Percentiles rank a stretch among this genome's conserved stretches.
phyloP scores from a whole-genome alignment of 225 moss, liverwort and hornwort species.

The Climacium dendroides region DNA sequence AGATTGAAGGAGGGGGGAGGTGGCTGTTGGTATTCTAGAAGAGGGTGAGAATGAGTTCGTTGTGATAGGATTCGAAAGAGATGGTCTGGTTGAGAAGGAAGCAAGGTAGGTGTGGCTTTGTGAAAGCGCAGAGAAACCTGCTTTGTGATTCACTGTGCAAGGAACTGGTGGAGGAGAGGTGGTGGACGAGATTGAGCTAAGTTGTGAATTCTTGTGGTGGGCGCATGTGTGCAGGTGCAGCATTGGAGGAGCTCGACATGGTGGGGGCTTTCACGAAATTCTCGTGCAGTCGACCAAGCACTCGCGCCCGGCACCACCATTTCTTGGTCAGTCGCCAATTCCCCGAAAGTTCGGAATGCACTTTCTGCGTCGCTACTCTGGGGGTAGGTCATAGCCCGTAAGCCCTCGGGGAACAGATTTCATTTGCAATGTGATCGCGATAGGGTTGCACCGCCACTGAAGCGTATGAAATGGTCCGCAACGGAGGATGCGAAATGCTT shows the following conservation, averaged over 20 bases:
- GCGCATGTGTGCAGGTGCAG: slow-evolving; percentile 2
- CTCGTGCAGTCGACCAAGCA: slow-evolving; percentile 11
- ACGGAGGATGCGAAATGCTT: not conserved
- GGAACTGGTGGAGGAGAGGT: not conserved
- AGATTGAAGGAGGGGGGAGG: not conserved
- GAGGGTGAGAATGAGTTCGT: not conserved
- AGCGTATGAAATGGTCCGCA: not conserved
- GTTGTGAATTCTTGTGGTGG: not conserved
- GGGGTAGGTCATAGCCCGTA: not conserved
- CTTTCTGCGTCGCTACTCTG: not conserved
- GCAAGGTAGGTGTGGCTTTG: not conserved
- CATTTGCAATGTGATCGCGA: not conserved
- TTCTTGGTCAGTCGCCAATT: slow-evolving; percentile 11
- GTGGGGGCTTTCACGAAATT: slow-evolving; percentile 29
- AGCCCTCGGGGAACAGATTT: not conserved
- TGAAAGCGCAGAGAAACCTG: not conserved
- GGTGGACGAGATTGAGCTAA: not conserved
- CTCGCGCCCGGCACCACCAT: slow-evolving; percentile 2
- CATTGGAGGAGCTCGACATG: slow-evolving; percentile 1
- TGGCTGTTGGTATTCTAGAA: not conserved
- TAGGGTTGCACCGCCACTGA: not conserved
- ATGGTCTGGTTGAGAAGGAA: not conserved
- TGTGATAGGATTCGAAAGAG: not conserved
- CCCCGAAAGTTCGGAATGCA: not conserved
- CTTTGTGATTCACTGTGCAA: not conserved